Evolutionary conservation across 306 rosid genomes (phyloP), one percentile per base, ranked within the genome.

Genomic region (Carpinus viminea): DNA sequence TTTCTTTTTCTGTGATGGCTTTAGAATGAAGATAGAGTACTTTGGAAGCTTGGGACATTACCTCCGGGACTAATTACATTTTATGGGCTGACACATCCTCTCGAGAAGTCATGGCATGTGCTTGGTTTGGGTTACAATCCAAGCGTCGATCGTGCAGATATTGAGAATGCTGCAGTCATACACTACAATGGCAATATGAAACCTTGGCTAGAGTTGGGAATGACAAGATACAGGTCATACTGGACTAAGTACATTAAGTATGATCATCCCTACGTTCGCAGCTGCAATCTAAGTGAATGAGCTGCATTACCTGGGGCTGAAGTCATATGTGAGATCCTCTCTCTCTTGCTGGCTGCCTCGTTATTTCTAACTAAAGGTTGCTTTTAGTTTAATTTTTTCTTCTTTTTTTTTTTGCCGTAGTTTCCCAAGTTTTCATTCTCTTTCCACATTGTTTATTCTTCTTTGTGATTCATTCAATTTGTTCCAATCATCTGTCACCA

Each of bases 91-190:
- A 96, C 94, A 18, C 89, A 91, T 79, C 92, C 99, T 0, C 87
- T 96, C 38, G 71, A 87, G 45, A 96, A 93, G 87, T 89, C 94
- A 17, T 96, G 99, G 99, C 98, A 96, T 77, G 97, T 96, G 31
- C 99, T 96, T 75, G 99, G 99, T 79, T 90, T 96, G 87, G 99
- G 99, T 47, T 96, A 96, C 87, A 93, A 90, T 83, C 98, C 99
- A 55, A 91, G 90, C 45, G 81, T 96, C 46, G 91, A 85, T 78
- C 88, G 86, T 61, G 54, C 82, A 5, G 84, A 85, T 56, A 85
- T 96, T 36, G 94, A 91, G 28, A 88, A 88, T 12, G 98, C 99
- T 20, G 97, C 99, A 38, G 98, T 96, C 34, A 76, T 96, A 65
- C 99, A 96, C 86, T 96, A 90, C 81, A 93, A 93, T 51, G 99